phyloP scores from a whole-genome alignment of 1,284 basidiomycete species.

The Apiotrichum gamsii region DNA sequence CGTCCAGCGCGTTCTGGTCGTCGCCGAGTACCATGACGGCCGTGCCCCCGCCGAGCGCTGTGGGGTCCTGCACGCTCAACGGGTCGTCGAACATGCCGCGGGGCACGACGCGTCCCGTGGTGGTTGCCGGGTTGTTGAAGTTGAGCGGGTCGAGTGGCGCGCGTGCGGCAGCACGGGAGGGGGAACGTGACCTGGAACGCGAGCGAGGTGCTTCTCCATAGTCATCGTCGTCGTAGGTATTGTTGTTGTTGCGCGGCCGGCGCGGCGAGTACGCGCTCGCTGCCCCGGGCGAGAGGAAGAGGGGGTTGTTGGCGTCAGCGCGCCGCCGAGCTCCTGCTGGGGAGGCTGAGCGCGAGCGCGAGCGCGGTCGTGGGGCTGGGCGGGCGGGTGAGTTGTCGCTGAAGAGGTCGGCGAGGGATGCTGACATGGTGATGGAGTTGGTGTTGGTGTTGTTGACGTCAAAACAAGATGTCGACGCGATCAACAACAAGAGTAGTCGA shows the following conservation, averaged over 20 bases:
- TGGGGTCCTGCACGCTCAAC: conserved; percentile 8
- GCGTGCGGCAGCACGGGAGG: background rate
- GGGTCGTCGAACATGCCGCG: conserved; percentile 9
- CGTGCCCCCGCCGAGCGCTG: background rate
- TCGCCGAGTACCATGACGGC: background rate
- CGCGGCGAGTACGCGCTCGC: conserved; percentile 1
- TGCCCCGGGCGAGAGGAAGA: conserved; percentile 36
- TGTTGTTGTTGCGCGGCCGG: background rate
- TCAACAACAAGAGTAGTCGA: too few species aligned
- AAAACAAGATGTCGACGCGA: too few species aligned
- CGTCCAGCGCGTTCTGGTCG: background rate
- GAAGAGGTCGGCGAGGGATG: conserved; percentile 25
- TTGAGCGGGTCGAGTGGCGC: background rate
- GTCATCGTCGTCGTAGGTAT: background rate
- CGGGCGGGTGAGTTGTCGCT: conserved; percentile 23
- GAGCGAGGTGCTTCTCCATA: background rate
- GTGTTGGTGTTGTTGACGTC: background rate
- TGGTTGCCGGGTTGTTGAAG: background rate
- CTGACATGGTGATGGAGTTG: background rate
- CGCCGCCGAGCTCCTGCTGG: background rate
- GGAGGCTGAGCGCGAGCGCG: background rate
- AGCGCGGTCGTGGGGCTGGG: background rate
- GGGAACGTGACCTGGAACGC: background rate
- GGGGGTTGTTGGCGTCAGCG: conserved; percentile 12
- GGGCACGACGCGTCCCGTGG: background rate